These are phyloP conservation scores for Syncephalastrum monosporum DNA, from an alignment of 371 early-diverging fungal genomes.

Conservation along the genomic window DNA sequence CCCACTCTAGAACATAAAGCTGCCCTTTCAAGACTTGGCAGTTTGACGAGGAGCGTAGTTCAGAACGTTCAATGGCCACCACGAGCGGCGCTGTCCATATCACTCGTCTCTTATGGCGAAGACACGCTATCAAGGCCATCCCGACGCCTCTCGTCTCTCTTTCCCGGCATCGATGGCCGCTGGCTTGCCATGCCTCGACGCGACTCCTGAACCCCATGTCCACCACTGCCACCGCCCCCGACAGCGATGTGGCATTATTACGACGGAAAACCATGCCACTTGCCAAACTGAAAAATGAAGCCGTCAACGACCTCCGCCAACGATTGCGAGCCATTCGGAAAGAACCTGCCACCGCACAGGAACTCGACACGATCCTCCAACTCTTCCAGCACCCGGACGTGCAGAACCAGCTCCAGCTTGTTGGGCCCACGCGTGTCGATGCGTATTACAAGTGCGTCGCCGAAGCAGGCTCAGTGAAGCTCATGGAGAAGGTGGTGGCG, in stretches of 20 bases:
- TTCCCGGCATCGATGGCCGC: neutral
- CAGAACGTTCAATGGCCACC: too few species aligned
- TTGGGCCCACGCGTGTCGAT: slow-evolving; percentile 1
- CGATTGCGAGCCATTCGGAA: slow-evolving; percentile 1
- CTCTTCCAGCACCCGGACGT: slow-evolving; percentile 4
- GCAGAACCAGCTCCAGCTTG: neutral
- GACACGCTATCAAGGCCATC: neutral
- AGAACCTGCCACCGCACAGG: slow-evolving; percentile 6
- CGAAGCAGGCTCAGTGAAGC: slow-evolving; percentile 5
- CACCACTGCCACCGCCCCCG: slow-evolving; percentile 1
- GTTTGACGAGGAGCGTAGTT: too few species aligned
- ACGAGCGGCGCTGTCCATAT: slow-evolving; percentile 1
- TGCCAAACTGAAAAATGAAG: neutral
- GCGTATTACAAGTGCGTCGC: slow-evolving; percentile 7
- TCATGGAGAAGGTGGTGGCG: slow-evolving; percentile 11
- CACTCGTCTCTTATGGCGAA: slow-evolving; percentile 8
- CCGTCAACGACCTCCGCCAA: neutral
- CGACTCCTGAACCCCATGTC: slow-evolving; percentile 2
- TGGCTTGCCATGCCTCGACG: neutral
- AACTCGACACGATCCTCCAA: slow-evolving; percentile 3
- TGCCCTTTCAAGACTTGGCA: too few species aligned
- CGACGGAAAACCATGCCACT: neutral
- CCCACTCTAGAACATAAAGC: too few species aligned
- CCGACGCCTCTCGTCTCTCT: neutral
- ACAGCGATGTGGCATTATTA: neutral